phyloP scores from a whole-genome alignment of 805 yeast species.

The Starmerella vitae region DNA sequence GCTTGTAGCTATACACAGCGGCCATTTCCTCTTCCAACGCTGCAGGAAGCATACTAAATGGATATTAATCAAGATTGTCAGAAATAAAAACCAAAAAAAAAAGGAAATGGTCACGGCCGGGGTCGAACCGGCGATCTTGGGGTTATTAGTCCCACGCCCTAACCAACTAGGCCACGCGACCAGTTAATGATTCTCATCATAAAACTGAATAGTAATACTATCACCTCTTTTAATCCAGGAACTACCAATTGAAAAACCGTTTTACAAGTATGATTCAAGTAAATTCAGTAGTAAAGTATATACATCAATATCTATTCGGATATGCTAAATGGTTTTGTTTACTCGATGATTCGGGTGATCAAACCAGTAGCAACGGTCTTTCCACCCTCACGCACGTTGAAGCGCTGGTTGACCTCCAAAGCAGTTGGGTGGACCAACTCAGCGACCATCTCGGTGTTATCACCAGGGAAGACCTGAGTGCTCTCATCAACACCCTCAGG shows the following conservation, averaged over 20 bases:
- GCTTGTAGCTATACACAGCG: conserved; percentile 4
- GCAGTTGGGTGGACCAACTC: conserved; percentile 85
- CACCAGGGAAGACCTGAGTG: conserved; percentile 93
- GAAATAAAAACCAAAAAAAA: no score
- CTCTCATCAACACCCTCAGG: conserved; percentile 77
- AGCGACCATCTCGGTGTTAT: conserved; percentile 92
- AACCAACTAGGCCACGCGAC: background rate
- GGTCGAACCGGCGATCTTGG: no score
- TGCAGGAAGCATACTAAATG: conserved; percentile 9
- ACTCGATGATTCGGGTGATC: conserved; percentile 79
- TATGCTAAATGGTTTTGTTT: no score
- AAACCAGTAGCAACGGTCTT: conserved; percentile 98
- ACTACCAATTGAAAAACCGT: no score
- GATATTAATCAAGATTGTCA: no score
- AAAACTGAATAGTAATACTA: no score
- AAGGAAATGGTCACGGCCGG: background rate
- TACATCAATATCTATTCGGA: no score
- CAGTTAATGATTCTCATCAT: no score
- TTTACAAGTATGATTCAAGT: no score
- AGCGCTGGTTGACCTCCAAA: conserved; percentile 91
- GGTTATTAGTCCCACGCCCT: background rate
- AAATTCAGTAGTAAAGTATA: no score
- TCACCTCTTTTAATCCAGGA: no score
- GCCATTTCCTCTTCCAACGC: conserved; percentile 15
- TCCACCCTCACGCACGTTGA: conserved; percentile 99